These are phyloP conservation scores for Dendrocalamus latiflorus DNA, from an alignment of 202 grass and related monocot species.

Conservation along the genomic window DNA sequence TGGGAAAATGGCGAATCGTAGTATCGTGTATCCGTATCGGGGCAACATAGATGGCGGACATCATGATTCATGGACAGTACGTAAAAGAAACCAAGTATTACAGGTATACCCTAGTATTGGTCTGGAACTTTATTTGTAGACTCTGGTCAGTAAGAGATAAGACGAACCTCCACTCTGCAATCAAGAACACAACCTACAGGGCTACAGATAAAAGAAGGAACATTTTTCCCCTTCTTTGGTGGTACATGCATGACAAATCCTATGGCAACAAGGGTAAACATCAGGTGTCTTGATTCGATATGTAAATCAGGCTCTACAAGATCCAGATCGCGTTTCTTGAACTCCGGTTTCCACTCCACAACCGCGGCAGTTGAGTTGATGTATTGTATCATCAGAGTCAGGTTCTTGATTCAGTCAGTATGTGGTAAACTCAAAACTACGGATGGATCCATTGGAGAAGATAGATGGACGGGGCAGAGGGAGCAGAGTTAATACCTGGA, in stretches of 20 bases:
- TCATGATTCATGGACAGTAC: neutral
- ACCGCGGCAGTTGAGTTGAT: neutral
- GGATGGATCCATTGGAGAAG: neutral
- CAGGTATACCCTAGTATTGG: too few relatives aligned
- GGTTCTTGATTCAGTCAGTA: neutral
- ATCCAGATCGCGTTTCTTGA: too few relatives aligned
- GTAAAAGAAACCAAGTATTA: neutral
- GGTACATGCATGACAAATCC: neutral
- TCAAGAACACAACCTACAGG: neutral
- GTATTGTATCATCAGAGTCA: too few relatives aligned
- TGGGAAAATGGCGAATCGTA: too few relatives aligned
- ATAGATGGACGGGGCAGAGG: too few relatives aligned
- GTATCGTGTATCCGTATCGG: too few relatives aligned
- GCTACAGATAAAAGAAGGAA: neutral
- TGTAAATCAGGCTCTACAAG: neutral
- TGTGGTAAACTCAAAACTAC: too few relatives aligned
- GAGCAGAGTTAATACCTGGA: constrained; percentile 48
- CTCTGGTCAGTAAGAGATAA: neutral
- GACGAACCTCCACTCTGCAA: neutral
- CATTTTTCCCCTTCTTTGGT: neutral
- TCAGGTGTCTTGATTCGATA: neutral
- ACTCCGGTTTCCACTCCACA: neutral
- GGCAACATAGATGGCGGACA: neutral
- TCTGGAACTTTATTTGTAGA: too few relatives aligned
- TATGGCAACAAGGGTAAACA: too few relatives aligned